These are phyloP conservation scores for Xylaria sp. DNA, from an alignment of 2,329 filamentous ascomycete species.

Conservation along the genomic window DNA sequence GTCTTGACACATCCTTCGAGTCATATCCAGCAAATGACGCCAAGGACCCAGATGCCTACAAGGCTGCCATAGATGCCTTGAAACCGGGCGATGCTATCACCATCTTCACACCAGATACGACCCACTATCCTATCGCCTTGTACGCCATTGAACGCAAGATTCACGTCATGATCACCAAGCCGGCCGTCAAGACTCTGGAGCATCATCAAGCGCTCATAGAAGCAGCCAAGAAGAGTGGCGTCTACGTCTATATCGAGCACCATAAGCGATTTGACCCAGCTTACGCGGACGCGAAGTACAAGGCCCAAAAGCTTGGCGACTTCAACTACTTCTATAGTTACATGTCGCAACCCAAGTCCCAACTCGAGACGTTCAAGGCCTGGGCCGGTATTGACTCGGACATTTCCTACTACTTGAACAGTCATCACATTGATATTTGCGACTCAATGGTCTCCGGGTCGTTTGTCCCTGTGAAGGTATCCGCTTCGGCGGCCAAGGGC, in stretches of 20 bases:
- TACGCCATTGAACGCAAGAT: conserved; percentile 90
- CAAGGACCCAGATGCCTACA: conserved; percentile 84
- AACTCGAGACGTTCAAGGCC: conserved; percentile 92
- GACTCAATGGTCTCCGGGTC: conserved; percentile 84
- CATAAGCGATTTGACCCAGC: conserved; percentile 97
- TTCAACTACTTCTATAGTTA: conserved; percentile 99
- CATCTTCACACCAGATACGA: conserved; percentile 94
- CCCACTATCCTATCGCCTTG: conserved; percentile 89
- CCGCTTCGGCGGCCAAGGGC: conserved; percentile 79
- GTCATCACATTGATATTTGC: conserved; percentile 91
- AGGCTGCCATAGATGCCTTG: conserved; percentile 85
- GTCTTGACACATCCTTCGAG: conserved; percentile 84
- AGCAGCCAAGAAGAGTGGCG: conserved; percentile 76
- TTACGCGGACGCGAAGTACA: conserved; percentile 86
- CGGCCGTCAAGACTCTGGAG: conserved; percentile 83
- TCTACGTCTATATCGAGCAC: conserved; percentile 94
- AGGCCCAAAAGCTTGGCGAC: conserved; percentile 81
- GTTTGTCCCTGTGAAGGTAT: conserved; percentile 81
- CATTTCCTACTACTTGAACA: conserved; percentile 96
- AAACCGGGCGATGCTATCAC: conserved; percentile 88
- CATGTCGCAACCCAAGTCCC: conserved; percentile 92
- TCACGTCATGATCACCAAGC: conserved; percentile 94
- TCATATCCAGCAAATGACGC: conserved; percentile 81
- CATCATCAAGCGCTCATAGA: conserved; percentile 82
- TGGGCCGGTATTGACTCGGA: conserved; percentile 94